phyloP scores from a whole-genome alignment of 495 filamentous ascomycete species.

The Cenococcum geophilum region DNA sequence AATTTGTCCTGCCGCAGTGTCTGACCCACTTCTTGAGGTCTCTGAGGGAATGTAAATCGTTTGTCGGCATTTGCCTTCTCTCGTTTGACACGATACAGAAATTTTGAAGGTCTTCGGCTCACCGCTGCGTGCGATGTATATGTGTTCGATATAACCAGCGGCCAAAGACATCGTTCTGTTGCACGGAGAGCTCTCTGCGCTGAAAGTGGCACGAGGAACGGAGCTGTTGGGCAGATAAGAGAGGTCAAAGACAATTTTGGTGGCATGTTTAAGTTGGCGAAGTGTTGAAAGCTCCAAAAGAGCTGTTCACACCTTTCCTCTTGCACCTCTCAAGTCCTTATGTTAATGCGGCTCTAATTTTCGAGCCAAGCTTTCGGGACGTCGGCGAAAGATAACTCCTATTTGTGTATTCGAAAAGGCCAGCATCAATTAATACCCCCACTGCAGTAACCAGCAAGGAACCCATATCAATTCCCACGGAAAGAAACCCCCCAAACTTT shows the following conservation, averaged over 20 bases:
- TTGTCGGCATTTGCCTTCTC: not conserved
- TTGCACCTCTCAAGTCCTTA: not conserved
- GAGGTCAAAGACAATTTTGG: constrained; percentile 21
- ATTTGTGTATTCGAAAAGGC: not conserved
- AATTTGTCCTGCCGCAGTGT: no score
- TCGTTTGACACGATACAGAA: not conserved
- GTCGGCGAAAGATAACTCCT: constrained; percentile 16
- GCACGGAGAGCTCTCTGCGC: constrained; percentile 2
- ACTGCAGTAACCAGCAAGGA: not conserved
- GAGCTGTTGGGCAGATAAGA: constrained; percentile 18
- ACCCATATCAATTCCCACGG: not conserved
- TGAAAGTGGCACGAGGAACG: constrained; percentile 23
- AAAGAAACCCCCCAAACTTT: not conserved
- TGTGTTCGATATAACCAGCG: not conserved
- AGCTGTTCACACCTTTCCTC: not conserved
- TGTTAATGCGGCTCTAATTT: constrained; percentile 1
- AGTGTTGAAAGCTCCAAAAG: constrained; percentile 18
- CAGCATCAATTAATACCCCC: not conserved
- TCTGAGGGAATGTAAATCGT: not conserved
- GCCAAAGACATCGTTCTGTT: constrained; percentile 4
- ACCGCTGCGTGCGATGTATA: not conserved
- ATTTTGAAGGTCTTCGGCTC: not conserved
- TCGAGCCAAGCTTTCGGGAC: constrained; percentile 26
- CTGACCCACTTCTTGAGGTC: no score
- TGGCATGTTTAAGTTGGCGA: constrained; percentile 3